Evolutionary conservation across 768 basidiomycete genomes (phyloP), one percentile per base, ranked within the genome.

Genomic region (Trichaptum fuscoviolaceum): DNA sequence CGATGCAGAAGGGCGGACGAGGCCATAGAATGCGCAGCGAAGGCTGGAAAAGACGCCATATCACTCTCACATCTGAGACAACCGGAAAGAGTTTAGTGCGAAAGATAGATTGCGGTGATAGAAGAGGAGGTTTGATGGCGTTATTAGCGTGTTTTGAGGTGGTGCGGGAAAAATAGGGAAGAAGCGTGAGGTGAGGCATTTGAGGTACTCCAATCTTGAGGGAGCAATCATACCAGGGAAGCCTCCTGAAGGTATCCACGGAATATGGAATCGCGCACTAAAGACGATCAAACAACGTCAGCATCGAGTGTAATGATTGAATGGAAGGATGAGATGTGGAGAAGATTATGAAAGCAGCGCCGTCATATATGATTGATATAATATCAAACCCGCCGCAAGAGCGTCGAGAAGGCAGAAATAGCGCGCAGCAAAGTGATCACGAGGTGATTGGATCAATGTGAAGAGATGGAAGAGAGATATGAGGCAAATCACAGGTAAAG

Each of bases 181-280:
- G 25, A 34, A 61, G 24, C 12, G 59, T 25, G 25, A 61, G 59
- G 59, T 25, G 36, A 23, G 25, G n/a, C 20, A 20, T 52, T 5
- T 20, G 42, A 2, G 42, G 42, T 52, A 6, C 42, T 52, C 42
- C 42, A 20, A 52, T 52, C 42, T 52, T 52, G 42, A 20, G 42
- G 42, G 20, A 20, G 15, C 12, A 52, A 52, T 84, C 73, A 89
- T 62, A 90, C 88, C 64, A 89, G 81, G 12, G 87, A 87, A 64
- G 88, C 88, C 2, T 87, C 89, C 73, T 89, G 85, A 26, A 90
- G 79, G 72, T 90, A 90, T 64, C 87, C 89, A 72, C 89, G 81
- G 80, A 90, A 89, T 67, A 90, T 90, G 36, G 89, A 89, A 71
- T 90, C 89, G 27, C 87, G 87, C 8, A 90, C 88, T 90, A 62